Evolutionary conservation across 2,329 filamentous ascomycete genomes (phyloP).

Genomic region (Neospermospora avenae): DNA sequence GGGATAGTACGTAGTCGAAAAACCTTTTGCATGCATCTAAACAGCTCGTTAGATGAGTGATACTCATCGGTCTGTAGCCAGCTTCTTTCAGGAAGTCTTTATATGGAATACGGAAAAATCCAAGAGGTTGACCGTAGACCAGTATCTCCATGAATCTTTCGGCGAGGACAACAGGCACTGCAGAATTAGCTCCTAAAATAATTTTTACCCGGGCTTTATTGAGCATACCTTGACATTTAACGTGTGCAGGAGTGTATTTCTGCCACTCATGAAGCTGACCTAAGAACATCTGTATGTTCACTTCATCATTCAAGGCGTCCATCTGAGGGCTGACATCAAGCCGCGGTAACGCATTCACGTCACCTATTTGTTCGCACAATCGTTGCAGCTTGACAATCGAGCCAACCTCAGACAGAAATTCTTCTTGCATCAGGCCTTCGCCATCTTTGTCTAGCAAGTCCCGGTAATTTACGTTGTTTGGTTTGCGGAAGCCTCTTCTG

Average conservation of each 20-base stretch:
- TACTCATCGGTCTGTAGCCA: not conserved
- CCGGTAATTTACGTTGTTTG: constrained; percentile 27
- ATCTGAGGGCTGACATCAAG: constrained; percentile 13
- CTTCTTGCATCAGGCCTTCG: constrained; percentile 16
- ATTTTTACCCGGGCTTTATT: not conserved
- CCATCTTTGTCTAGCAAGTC: constrained; percentile 23
- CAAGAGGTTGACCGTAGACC: constrained; percentile 29
- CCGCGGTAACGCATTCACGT: constrained; percentile 8
- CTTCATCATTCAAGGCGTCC: constrained; percentile 23
- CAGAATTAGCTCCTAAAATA: not conserved
- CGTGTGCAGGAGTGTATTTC: constrained; percentile 12
- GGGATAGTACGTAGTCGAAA: constrained; percentile 29
- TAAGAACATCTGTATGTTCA: constrained; percentile 28
- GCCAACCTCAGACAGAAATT: constrained; percentile 13
- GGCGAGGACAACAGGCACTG: constrained; percentile 22
- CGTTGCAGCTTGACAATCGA: constrained; percentile 26
- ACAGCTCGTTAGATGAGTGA: constrained; percentile 21
- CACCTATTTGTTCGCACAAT: constrained; percentile 20
- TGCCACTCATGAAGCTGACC: constrained; percentile 29
- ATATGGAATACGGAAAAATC: constrained; percentile 27
- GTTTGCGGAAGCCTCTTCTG: constrained; percentile 25
- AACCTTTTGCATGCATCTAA: constrained; percentile 23
- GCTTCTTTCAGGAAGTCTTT: constrained; percentile 9
- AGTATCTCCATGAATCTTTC: constrained; percentile 18
- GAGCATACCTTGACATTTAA: constrained; percentile 22